These are phyloP conservation scores for Ogataea trehaloabstinens DNA, from an alignment of 805 yeast genomes.

Conservation along the genomic window DNA sequence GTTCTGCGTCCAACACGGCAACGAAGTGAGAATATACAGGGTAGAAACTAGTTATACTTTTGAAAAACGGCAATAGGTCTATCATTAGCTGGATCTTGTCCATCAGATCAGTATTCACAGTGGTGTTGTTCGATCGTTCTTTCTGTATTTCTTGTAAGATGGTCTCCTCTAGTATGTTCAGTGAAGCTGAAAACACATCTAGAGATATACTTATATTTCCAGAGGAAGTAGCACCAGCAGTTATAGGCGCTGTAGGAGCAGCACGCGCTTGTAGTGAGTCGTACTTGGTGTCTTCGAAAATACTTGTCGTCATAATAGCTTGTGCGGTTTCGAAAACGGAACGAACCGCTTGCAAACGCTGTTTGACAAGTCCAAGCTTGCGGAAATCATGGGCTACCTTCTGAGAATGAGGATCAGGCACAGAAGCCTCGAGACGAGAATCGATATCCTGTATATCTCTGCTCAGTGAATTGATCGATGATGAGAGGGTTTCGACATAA, in stretches of 20 bases:
- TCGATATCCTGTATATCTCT: conserved; percentile 41
- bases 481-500: conserved; percentile 58
- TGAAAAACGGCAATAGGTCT: conserved; percentile 51
- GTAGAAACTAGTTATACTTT: conserved; percentile 49
- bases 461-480: conserved; percentile 56
- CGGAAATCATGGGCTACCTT: conserved; percentile 38
- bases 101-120: conserved; percentile 36
- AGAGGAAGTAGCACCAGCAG: background rate
- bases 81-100: conserved; percentile 47
- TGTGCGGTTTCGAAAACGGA: conserved; percentile 44
- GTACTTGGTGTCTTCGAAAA: conserved; percentile 14
- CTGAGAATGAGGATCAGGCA: conserved; percentile 6
- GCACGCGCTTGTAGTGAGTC: background rate
- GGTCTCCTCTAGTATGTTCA: conserved; percentile 44
- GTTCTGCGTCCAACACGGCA: conserved; percentile 37
- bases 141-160: conserved; percentile 40
- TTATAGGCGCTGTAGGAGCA: conserved; percentile 13
- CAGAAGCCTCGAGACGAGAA: conserved; percentile 19
- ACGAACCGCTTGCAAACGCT: conserved; percentile 45
- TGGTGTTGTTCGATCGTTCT: conserved; percentile 26
- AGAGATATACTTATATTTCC: conserved; percentile 16
- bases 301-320: conserved; percentile 36
- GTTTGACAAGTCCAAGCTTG: conserved; percentile 43
- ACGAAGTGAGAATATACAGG: conserved; percentile 49
- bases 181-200: conserved; percentile 35